phyloP scores from a whole-genome alignment of 2,329 filamentous ascomycete genomes.

The Hymenoscyphus infarciens region DNA sequence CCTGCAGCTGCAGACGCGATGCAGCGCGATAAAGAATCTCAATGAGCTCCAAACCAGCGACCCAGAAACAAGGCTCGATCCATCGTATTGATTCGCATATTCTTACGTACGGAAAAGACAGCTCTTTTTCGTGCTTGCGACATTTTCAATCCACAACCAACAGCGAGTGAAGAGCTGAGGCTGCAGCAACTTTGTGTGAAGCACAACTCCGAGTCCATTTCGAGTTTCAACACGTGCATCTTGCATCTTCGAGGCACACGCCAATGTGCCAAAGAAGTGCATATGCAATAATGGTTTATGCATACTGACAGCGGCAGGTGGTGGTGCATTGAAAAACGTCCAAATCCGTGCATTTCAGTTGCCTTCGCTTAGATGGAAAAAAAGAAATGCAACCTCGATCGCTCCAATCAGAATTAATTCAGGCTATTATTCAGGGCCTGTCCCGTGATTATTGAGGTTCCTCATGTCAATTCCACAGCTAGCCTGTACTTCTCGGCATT shows the following conservation, averaged over 20 bases:
- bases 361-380: conserved; percentile 4
- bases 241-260: conserved; percentile 6
- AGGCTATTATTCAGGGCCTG: background rate
- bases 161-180: background rate
- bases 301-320: conserved; percentile 10
- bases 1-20: conserved; percentile 8
- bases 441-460: background rate
- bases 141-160: background rate
- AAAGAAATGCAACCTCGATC: background rate
- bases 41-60: background rate
- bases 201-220: conserved; percentile 14
- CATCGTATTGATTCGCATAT: too few relatives aligned
- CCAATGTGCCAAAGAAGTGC: conserved; percentile 1
- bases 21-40: conserved; percentile 16
- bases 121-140: background rate
- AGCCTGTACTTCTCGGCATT: background rate
- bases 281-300: conserved; percentile 18
- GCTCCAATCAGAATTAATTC: background rate
- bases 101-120: too few relatives aligned
- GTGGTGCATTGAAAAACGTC: conserved; percentile 11
- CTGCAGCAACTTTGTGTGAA: background rate
- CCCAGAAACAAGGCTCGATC: background rate
- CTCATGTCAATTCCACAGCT: background rate
- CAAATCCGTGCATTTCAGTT: conserved; percentile 14
- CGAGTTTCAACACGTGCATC: conserved; percentile 18